phyloP scores from a whole-genome alignment of 73 alveolate genomes.

The Paramecium sexaurelia region DNA sequence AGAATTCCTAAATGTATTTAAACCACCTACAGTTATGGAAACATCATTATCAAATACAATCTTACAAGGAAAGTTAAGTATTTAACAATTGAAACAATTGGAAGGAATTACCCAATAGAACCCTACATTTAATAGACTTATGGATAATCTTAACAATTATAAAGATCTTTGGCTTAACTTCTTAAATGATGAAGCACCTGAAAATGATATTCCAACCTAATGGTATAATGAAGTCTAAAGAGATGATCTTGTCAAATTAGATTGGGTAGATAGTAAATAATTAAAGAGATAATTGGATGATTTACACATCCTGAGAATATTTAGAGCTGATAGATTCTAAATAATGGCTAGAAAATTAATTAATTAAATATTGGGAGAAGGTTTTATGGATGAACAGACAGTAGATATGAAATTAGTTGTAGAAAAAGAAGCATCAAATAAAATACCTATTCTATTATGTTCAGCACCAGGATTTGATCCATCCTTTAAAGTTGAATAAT shows the following conservation, averaged over 20 bases:
- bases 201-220: slow-evolving; percentile 84
- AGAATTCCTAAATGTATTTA: slow-evolving; percentile 81
- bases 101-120: slow-evolving; percentile 76
- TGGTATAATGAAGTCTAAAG: slow-evolving; percentile 60
- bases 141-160: slow-evolving; percentile 77
- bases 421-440: slow-evolving; percentile 88
- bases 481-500: slow-evolving; percentile 87
- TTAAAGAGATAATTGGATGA: slow-evolving; percentile 31
- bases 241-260: slow-evolving; percentile 14
- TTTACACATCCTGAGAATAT: slow-evolving; percentile 38
- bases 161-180: slow-evolving; percentile 85
- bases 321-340: slow-evolving; percentile 89
- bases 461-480: slow-evolving; percentile 99
- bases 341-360: slow-evolving; percentile 80
- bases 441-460: slow-evolving; percentile 87
- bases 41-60: slow-evolving; percentile 66
- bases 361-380: slow-evolving; percentile 82
- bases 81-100: slow-evolving; percentile 79
- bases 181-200: slow-evolving; percentile 89
- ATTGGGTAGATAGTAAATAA: neutral
- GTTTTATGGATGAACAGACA: slow-evolving; percentile 81
- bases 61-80: slow-evolving; percentile 81
- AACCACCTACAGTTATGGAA: slow-evolving; percentile 75
- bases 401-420: slow-evolving; percentile 86
- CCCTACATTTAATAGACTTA: slow-evolving; percentile 74